Evolutionary conservation across 192 early-diverging fungal species (phyloP).

Genomic region (Backusella parvicylindrica): DNA sequence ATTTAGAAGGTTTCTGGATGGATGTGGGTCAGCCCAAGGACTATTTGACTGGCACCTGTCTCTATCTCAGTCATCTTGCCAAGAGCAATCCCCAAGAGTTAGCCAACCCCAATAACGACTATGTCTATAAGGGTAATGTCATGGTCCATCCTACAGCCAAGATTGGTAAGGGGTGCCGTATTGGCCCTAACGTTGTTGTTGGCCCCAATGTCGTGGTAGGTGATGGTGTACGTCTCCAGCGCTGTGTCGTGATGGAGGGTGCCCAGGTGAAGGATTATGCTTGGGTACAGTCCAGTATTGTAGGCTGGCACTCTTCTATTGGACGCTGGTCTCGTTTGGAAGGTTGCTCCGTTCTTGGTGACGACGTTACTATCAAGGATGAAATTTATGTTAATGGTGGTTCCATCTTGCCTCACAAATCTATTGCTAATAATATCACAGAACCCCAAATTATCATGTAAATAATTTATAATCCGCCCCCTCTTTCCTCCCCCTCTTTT

Average conservation of each 20-base stretch:
- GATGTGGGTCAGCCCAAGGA: constrained; percentile 99
- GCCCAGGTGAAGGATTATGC: constrained; percentile 83
- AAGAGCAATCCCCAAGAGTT: constrained; percentile 74
- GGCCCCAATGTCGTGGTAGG: constrained; percentile 90
- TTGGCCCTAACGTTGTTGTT: constrained; percentile 97
- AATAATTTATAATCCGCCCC: constrained; percentile 22
- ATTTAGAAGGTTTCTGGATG: constrained; percentile 97
- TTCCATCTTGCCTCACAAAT: constrained; percentile 96
- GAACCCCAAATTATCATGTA: constrained; percentile 97
- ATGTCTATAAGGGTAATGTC: constrained; percentile 84
- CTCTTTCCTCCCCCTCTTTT: neutral
- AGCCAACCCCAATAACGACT: constrained; percentile 62
- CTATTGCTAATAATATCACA: constrained; percentile 80
- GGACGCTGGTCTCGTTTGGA: constrained; percentile 95
- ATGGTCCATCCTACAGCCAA: constrained; percentile 87
- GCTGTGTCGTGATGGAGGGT: constrained; percentile 85
- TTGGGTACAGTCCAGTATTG: constrained; percentile 86
- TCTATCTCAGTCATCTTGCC: constrained; percentile 84
- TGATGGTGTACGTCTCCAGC: constrained; percentile 90
- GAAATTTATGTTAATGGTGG: constrained; percentile 96
- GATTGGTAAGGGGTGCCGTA: constrained; percentile 94
- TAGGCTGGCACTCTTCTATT: constrained; percentile 95
- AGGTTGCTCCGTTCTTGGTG: constrained; percentile 92
- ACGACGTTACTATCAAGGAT: constrained; percentile 92
- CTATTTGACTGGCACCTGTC: constrained; percentile 90